Base-by-base conservation (phyloP, 1,139 yeast species). In the Blastobotrys aristatus region DNA sequence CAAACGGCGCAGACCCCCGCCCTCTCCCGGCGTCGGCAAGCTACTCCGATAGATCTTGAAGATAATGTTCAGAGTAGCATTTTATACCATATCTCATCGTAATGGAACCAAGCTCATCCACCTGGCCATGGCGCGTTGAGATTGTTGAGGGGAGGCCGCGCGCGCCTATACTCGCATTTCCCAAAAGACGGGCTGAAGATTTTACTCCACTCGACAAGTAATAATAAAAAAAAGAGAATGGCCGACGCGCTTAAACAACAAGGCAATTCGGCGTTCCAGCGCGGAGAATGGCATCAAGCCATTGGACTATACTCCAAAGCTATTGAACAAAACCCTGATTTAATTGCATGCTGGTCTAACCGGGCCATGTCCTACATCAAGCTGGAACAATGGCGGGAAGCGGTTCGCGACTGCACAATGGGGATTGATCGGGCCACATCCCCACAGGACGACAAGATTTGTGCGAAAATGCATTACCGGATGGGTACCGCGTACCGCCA, bases 331-430 rank as follows among this genome's bases (percentile, higher is more conserved):
- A 83, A 80, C 55, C 72, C 77, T 1, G 59, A 67, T 3, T 80
- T 84, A 57, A 84, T 84, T 2, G 86, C 87, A 13, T 88, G 82
- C 63, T 78, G 77, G 52, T 86, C 96, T 24, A 89, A 89, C 70
- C 78, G 96, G 64, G 96, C 96, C 20, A 96, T 96, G 65, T 73
- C 88, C 39, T 73, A 76, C 53, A 64, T 85, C 45, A 80, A 83
- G 52, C 62, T 82, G 2, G 60, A 67, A 2, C 72, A 74, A 31
- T 82, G 74, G 73, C 58, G 63, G 2, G 65, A 74, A 21, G 89
- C 86, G 1, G 58, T 76, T 2, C 59, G 64, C 16, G 84, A 80
- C 55, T 77, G 87, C 53, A 62, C 72, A 8, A 55, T 58, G 0
- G 95, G 89, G 0, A 63, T 85, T 21, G 53, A 53, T 2, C 26